These are phyloP conservation scores for Cucumis hystrix DNA, from an alignment of 306 rosid genomes.

Conservation along the genomic window DNA sequence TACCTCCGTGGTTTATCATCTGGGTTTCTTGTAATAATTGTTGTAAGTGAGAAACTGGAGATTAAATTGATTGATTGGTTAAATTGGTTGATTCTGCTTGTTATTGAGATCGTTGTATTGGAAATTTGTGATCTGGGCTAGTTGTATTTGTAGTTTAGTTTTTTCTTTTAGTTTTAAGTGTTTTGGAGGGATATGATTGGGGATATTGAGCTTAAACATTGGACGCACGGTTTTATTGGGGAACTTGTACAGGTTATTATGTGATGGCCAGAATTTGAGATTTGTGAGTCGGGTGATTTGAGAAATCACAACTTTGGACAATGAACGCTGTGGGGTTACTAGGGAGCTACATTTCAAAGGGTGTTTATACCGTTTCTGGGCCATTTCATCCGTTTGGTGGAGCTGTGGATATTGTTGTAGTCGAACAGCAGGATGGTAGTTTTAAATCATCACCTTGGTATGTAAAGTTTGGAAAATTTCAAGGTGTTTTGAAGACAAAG, in stretches of 20 bases:
- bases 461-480: conserved; percentile 83
- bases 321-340: conserved; percentile 85
- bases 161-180: neutral
- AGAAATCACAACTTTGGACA: conserved; percentile 14
- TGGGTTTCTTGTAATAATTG: conserved; percentile 1
- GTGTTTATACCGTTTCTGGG: conserved; percentile 64
- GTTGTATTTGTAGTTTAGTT: neutral
- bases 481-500: conserved; percentile 68
- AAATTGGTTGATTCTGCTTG: neutral
- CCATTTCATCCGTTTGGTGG: conserved; percentile 96
- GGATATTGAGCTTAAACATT: neutral
- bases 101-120: neutral
- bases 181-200: neutral
- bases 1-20: neutral
- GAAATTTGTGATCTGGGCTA: neutral
- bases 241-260: neutral
- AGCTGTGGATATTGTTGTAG: conserved; percentile 88
- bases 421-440: conserved; percentile 67
- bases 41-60: neutral
- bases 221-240: neutral
- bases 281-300: conserved; percentile 11
- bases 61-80: neutral
- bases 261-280: neutral
- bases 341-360: conserved; percentile 54
- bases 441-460: conserved; percentile 91